Base-by-base conservation (phyloP, 345 rosid species). In the Euclidium syriacum region DNA sequence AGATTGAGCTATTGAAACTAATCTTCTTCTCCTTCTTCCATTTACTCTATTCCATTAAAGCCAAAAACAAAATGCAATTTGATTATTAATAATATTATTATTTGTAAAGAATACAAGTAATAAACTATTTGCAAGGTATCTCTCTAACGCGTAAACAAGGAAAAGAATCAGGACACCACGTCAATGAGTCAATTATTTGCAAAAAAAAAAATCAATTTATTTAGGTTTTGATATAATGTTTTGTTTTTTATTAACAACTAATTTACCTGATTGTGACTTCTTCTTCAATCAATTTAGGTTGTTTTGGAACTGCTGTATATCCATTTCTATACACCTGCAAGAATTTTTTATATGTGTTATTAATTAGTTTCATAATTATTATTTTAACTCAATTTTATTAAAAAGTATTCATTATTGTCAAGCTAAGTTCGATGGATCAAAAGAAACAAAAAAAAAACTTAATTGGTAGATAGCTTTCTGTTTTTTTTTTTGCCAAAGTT, bases 251-350 rank as follows among this genome's bases (percentile, higher is more conserved):
- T n/a, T n/a, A n/a, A n/a, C n/a, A n/a, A n/a, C n/a, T n/a, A 47
- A 4, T 14, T 18, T 79, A 91, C 96, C 98, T 80, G 15, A 81
- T 85, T 17, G 79, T 78, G 58, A 79, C 83, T 40, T 76, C 80
- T 48, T 73, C 75, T 48, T 88, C 95, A 5, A 80, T 67, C 19
- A 74, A 35, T 69, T 77, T 80, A 18, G 80, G 54, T 76, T 79
- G 85, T 70, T 83, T 91, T 19, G 79, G 51, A 63, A 86, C 35
- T 62, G 82, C 86, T 5, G 85, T 80, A 54, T 86, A 89, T 59
- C 96, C 95, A 44, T 86, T 83, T 74, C 68, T 78, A 64, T 85
- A 92, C 32, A 75, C 84, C 95, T 92, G 83, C 71, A 69, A 14
- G 24, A 33, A n/a, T n/a, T 65, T 40, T 12, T 18, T 10, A 15